Evolutionary conservation across 2,329 filamentous ascomycete species (phyloP), one percentile per base, ranked within the genome.

Genomic region (Exophiala phaeomuriformis): DNA sequence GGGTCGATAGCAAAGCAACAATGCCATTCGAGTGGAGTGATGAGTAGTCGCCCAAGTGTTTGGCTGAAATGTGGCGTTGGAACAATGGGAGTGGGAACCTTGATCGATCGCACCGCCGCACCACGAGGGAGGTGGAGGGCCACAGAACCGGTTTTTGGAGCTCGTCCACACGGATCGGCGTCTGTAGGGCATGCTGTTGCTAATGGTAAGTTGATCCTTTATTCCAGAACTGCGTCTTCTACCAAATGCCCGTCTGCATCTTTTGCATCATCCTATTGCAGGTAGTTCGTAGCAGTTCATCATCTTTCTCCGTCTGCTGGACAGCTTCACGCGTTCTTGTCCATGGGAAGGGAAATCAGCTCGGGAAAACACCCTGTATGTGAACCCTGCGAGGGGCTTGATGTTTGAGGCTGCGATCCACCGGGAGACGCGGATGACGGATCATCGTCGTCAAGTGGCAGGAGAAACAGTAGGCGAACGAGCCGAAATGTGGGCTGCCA

Each of bases 101-200:
- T 28, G 47, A 37, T 37, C 47, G 46, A 32, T 48, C 32, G 53
- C 49, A 49, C 53, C 49, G 49, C 53, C 53, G 48, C 53, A 51
- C 28, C 42, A 45, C 42, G 30, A 45, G 40, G n/a, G 29, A 29
- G 41, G 40, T 32, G 33, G 32, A 39, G 10, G 19, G 19, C 19
- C 19, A 9, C 9, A 54, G 52, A 54, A 54, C 52, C 33, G 47
- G 52, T 54, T 54, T 54, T 50, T 3, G 7, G 31, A 28, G 3
- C 12, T 5, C 6, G 5, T 12, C 36, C 36, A 39, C n/a, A 28
- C 12, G 39, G 39, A 41, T 41, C 39, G 12, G 39, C 39, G 19
- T 41, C 30, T 35, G 8, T 29, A 29, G 43, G 39, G 39, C 6
- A 94, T 89, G 49, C 85, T 91, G 65, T 80, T 81, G 59, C 8